These are phyloP conservation scores for Ophiostoma sp. DNA, from an alignment of 2,329 filamentous ascomycete genomes.

Conservation along the genomic window DNA sequence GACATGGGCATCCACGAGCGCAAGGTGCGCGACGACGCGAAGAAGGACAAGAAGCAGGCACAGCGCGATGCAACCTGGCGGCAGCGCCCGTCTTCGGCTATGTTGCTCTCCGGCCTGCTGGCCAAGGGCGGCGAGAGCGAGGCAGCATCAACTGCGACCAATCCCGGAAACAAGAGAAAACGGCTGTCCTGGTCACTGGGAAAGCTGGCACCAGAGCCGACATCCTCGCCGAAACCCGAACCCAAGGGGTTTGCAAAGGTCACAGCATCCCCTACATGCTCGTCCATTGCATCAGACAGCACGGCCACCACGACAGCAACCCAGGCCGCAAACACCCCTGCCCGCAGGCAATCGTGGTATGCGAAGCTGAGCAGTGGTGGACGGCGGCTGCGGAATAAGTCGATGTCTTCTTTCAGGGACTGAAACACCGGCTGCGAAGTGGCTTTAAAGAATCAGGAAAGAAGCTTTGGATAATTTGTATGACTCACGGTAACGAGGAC, in stretches of 20 bases:
- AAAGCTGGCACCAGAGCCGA: not conserved
- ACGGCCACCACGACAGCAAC: not conserved
- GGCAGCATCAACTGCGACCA: not conserved
- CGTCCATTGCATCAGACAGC: not conserved
- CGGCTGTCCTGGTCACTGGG: constrained; percentile 2
- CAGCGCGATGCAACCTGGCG: not conserved
- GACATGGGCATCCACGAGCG: not conserved
- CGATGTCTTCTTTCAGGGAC: not conserved
- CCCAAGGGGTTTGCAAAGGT: not conserved
- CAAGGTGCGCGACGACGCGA: not conserved
- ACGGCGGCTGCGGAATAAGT: constrained; percentile 12
- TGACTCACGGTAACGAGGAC: not conserved
- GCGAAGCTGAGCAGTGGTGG: constrained; percentile 10
- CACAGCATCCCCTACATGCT: not conserved
- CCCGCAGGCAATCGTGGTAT: constrained; percentile 16
- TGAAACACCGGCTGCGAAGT: too few relatives aligned
- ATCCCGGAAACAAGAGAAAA: not conserved
- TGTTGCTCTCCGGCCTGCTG: not conserved
- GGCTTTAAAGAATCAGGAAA: too few relatives aligned
- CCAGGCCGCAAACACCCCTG: not conserved
- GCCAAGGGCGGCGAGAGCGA: not conserved
- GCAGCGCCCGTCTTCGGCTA: not conserved
- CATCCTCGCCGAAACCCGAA: not conserved
- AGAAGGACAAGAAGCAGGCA: not conserved
- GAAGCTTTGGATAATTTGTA: not conserved